A percentile compares a stretch with the other conserved stretches of the same genome.
These are phyloP conservation scores for Clitoria ternatea DNA, from an alignment of 306 rosid species.

Conservation along the genomic window DNA sequence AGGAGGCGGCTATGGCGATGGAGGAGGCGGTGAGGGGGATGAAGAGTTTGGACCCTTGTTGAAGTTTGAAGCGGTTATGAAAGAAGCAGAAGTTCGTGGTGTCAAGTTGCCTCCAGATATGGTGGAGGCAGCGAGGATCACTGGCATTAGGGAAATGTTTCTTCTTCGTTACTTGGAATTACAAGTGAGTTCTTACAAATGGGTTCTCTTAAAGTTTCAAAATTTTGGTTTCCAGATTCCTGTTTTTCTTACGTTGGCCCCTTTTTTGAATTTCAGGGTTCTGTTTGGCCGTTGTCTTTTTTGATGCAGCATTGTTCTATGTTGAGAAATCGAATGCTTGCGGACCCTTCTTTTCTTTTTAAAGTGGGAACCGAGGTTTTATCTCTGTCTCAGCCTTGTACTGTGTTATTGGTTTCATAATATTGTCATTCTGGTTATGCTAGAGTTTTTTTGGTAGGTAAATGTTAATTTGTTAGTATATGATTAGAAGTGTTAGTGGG, in stretches of 20 bases:
- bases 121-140: conserved; percentile 66
- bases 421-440: neutral
- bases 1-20: conserved; percentile 24
- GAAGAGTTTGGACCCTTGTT: conserved; percentile 68
- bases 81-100: conserved; percentile 62
- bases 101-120: conserved; percentile 68
- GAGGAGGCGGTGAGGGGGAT: conserved; percentile 42
- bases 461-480: too few species aligned
- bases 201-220: neutral
- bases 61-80: conserved; percentile 64
- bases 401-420: neutral
- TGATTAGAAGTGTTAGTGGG: too few species aligned
- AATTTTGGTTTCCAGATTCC: neutral
- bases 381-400: neutral
- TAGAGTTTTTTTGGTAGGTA: too few species aligned
- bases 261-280: conserved; percentile 47
- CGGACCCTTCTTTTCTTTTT: conserved; percentile 89
- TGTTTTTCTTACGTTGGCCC: neutral
- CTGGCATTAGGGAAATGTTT: conserved; percentile 64
- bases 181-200: conserved; percentile 65
- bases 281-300: conserved; percentile 61
- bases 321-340: conserved; percentile 84
- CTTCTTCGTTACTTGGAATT: conserved; percentile 72
- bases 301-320: conserved; percentile 69
- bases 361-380: conserved; percentile 93